Percentiles rank a stretch among this genome's conserved stretches.
phyloP scores from a whole-genome alignment of 208 protist genomes.

The Leishmania martiniquensis region DNA sequence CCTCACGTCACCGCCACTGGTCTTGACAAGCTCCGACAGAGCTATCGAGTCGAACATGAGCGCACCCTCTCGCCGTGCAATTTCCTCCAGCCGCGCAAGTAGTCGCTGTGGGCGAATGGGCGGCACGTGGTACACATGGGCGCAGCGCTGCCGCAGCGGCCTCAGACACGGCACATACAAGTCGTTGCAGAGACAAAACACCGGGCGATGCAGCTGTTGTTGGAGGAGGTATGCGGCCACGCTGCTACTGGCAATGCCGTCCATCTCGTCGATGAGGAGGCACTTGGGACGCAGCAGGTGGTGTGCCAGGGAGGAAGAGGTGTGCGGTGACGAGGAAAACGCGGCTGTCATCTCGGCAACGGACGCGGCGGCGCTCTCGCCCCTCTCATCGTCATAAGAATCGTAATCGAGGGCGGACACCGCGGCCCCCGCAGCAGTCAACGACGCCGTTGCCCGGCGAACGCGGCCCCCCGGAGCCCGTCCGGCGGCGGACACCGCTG shows the following conservation, averaged over 20 bases:
- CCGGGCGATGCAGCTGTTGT: constrained; percentile 64
- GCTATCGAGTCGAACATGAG: constrained; percentile 37
- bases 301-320: constrained; percentile 48
- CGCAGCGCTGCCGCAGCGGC: constrained; percentile 57
- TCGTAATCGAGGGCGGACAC: background rate
- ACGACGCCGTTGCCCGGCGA: background rate
- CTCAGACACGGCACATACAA: constrained; percentile 79
- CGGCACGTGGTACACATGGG: constrained; percentile 59
- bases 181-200: constrained; percentile 91
- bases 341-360: background rate
- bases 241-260: constrained; percentile 78
- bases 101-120: constrained; percentile 75
- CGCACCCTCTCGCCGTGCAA: constrained; percentile 39
- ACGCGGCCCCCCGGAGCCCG: constrained; percentile 24
- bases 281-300: constrained; percentile 76
- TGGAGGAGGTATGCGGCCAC: constrained; percentile 62
- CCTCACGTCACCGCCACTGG: constrained; percentile 78
- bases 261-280: constrained; percentile 92
- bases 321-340: background rate
- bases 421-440: background rate
- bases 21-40: constrained; percentile 63
- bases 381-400: background rate
- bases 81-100: constrained; percentile 64
- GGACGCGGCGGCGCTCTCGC: background rate
- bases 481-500: constrained; percentile 48